Conservation (phyloP, 2,329 filamentous ascomycete species). For the Verticillium longisporum region DNA sequence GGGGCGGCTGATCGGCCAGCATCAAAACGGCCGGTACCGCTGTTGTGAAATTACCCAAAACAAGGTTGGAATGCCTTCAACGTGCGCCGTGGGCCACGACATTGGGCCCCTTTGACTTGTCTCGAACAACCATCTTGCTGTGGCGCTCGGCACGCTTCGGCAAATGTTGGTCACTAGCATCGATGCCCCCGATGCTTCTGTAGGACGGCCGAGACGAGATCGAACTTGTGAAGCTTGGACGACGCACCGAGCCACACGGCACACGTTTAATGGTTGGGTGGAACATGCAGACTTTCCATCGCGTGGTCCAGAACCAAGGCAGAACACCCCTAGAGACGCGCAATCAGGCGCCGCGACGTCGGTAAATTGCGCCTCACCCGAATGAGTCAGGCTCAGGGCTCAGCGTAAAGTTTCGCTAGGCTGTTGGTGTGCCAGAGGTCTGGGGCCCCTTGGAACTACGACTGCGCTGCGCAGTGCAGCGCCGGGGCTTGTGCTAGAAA, state of each 20-base stretch:
- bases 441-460: not conserved
- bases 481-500: not conserved
- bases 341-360: not conserved
- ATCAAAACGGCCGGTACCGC: not conserved
- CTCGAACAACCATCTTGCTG: not conserved
- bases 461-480: not conserved
- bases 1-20: not conserved
- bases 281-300: not conserved
- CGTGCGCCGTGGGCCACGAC: not conserved
- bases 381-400: not conserved
- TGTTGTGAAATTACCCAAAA: not conserved
- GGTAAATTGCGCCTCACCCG: not conserved
- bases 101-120: not conserved
- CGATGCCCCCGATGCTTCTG: not conserved
- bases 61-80: not conserved
- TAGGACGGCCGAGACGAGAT: not conserved
- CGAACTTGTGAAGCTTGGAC: not conserved
- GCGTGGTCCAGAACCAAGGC: not conserved
- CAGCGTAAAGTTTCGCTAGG: not conserved
- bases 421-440: not conserved
- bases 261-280: not conserved
- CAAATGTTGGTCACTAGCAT: not conserved
- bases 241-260: not conserved
- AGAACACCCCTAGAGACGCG: not conserved
- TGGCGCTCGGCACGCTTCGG: not conserved